Evolutionary conservation across 345 rosid species (phyloP).

Genomic region (Noccaea caerulescens): DNA sequence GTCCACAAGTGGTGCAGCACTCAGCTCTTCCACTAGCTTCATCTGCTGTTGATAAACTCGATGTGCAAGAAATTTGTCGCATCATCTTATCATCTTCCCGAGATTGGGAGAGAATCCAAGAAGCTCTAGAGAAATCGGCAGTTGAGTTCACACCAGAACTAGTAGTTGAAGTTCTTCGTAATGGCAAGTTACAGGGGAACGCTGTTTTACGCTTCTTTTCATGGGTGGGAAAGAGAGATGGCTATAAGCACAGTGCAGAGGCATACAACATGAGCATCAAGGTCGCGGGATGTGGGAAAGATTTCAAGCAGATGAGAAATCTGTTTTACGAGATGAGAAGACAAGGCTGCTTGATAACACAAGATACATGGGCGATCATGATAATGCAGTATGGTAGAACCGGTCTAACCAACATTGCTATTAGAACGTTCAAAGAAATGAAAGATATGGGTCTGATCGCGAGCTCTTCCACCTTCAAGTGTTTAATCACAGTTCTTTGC

Average conservation of each 20-base stretch:
- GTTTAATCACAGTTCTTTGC: slow-evolving; percentile 68
- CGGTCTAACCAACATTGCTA: slow-evolving; percentile 77
- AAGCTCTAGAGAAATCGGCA: slow-evolving; percentile 55
- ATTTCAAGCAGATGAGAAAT: slow-evolving; percentile 79
- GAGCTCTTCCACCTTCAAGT: slow-evolving; percentile 65
- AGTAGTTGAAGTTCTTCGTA: slow-evolving; percentile 56
- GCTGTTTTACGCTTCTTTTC: slow-evolving; percentile 69
- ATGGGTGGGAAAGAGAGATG: slow-evolving; percentile 70
- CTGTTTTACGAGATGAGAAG: slow-evolving; percentile 84
- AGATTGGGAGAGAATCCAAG: slow-evolving; percentile 54
- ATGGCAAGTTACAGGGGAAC: slow-evolving; percentile 53
- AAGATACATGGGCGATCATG: slow-evolving; percentile 87
- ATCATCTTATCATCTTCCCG: slow-evolving; percentile 47
- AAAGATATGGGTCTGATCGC: slow-evolving; percentile 55
- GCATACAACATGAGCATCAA: slow-evolving; percentile 92
- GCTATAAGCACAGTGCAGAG: slow-evolving; percentile 65
- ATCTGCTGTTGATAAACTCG: slow-evolving; percentile 44
- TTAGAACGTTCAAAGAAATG: slow-evolving; percentile 72
- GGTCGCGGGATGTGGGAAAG: slow-evolving; percentile 77
- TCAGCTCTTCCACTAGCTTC: slow-evolving; percentile 35
- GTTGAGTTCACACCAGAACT: slow-evolving; percentile 70
- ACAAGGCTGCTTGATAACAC: slow-evolving; percentile 57
- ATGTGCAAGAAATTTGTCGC: slow-evolving; percentile 52
- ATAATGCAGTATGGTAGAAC: slow-evolving; percentile 84
- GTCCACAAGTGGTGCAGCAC: slow-evolving; percentile 33